phyloP scores from a whole-genome alignment of 2,329 filamentous ascomycete genomes.

The Colletotrichum costaricense region DNA sequence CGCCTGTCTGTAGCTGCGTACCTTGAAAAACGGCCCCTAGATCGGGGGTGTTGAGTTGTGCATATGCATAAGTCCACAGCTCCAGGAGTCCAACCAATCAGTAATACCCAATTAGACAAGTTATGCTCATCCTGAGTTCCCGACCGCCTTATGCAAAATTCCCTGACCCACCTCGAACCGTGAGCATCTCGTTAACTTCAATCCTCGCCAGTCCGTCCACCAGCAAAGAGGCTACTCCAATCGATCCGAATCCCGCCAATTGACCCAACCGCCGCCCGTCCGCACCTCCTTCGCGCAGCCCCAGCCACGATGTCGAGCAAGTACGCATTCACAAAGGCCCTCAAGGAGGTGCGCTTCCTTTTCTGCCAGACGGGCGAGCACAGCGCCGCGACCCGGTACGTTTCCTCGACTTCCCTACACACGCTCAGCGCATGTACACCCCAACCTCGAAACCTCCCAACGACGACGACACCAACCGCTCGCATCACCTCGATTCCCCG shows the following conservation, averaged over 20 bases:
- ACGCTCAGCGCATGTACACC: no score
- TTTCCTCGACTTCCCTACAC: slow-evolving; percentile 33
- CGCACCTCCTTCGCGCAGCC: slow-evolving; percentile 21
- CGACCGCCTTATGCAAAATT: slow-evolving; percentile 2
- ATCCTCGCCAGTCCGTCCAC: slow-evolving; percentile 26
- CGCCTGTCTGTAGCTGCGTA: not conserved
- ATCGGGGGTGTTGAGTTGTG: not conserved
- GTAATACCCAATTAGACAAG: fast-evolving
- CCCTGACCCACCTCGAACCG: not conserved
- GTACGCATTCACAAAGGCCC: slow-evolving; percentile 87
- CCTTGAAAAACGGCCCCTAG: not conserved
- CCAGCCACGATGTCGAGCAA: slow-evolving; percentile 79
- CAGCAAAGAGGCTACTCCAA: slow-evolving; percentile 35
- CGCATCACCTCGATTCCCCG: not conserved
- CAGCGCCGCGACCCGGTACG: slow-evolving; percentile 88
- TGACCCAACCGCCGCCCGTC: not conserved
- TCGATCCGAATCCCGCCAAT: slow-evolving; percentile 35
- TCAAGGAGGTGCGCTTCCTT: slow-evolving; percentile 97
- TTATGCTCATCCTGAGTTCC: not conserved
- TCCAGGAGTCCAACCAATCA: not conserved
- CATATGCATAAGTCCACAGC: not conserved
- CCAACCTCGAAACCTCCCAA: not conserved
- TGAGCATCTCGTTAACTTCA: slow-evolving; percentile 30
- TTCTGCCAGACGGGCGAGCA: slow-evolving; percentile 96
- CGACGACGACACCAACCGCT: not conserved